These are phyloP conservation scores for Meripilus lineatus DNA, from an alignment of 1,284 basidiomycete species.

Conservation along the genomic window DNA sequence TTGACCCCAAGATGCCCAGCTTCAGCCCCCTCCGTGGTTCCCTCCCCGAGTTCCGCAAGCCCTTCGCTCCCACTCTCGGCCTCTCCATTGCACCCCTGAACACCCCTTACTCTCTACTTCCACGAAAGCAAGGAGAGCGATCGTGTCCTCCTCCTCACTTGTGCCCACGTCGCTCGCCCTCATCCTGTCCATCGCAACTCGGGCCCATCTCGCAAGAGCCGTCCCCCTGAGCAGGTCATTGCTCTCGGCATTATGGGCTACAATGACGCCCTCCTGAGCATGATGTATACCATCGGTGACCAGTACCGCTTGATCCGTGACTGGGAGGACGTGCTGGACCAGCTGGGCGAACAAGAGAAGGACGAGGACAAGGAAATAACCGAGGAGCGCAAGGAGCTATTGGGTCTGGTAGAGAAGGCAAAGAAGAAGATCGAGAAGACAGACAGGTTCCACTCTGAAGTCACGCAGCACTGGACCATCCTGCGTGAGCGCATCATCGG, in stretches of 20 bases:
- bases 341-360: conserved; percentile 21
- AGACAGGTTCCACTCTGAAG: conserved; percentile 23
- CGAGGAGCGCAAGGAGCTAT: conserved; percentile 22
- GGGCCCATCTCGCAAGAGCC: conserved; percentile 19
- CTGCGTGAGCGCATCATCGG: conserved; percentile 28
- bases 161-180: conserved; percentile 29
- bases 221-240: conserved; percentile 31
- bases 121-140: conserved; percentile 22
- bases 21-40: conserved; percentile 19
- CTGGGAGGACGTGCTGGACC: conserved; percentile 20
- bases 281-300: conserved; percentile 28
- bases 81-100: conserved; percentile 26
- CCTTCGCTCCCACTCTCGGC: conserved; percentile 32
- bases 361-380: conserved; percentile 19
- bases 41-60: conserved; percentile 22
- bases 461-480: conserved; percentile 21
- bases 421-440: conserved; percentile 17
- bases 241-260: conserved; percentile 29
- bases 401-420: conserved; percentile 20
- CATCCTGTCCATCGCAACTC: conserved; percentile 23
- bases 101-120: conserved; percentile 28
- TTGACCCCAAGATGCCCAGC: conserved; percentile 25
- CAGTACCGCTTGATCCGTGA: conserved; percentile 17
- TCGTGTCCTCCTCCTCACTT: conserved; percentile 27
- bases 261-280: conserved; percentile 23